Percentiles rank a stretch among this genome's conserved stretches.
These are phyloP conservation scores for Mycena albidolilacea DNA, from an alignment of 768 basidiomycete species.

Conservation along the genomic window DNA sequence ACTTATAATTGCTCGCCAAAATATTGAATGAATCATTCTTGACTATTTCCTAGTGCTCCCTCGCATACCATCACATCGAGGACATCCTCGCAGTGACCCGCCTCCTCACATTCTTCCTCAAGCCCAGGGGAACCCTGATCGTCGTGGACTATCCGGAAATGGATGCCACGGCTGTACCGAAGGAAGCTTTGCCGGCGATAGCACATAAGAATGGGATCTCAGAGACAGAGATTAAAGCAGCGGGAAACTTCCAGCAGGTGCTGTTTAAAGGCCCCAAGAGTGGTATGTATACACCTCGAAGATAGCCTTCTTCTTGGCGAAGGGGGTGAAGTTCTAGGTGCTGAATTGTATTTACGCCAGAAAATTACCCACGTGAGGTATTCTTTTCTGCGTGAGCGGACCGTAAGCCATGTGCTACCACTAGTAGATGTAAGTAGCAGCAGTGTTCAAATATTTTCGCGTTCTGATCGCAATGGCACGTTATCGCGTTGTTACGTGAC, in stretches of 20 bases:
- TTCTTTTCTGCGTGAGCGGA: too few relatives aligned
- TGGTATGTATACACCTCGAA: slow-evolving; percentile 40
- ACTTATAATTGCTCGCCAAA: too few relatives aligned
- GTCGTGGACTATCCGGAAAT: slow-evolving; percentile 65
- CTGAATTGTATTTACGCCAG: neutral
- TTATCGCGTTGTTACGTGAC: too few relatives aligned
- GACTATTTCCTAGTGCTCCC: slow-evolving; percentile 63
- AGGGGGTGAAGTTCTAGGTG: slow-evolving; percentile 27
- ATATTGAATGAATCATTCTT: too few relatives aligned
- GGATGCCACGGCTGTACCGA: slow-evolving; percentile 45
- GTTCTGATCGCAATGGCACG: too few relatives aligned
- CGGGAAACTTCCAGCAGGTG: slow-evolving; percentile 36
- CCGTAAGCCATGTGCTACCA: too few relatives aligned
- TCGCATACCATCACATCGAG: slow-evolving; percentile 74
- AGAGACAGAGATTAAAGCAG: slow-evolving; percentile 41
- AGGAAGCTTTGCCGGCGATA: slow-evolving; percentile 43
- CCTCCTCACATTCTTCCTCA: slow-evolving; percentile 65
- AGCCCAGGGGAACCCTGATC: slow-evolving; percentile 69
- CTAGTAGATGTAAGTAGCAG: too few relatives aligned
- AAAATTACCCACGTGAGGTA: too few relatives aligned
- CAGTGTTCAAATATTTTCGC: too few relatives aligned
- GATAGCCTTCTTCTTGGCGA: slow-evolving; percentile 50
- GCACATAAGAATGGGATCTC: slow-evolving; percentile 50
- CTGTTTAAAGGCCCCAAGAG: slow-evolving; percentile 30
- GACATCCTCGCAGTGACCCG: slow-evolving; percentile 63